Evolutionary conservation across 2,329 filamentous ascomycete genomes (phyloP), one percentile per base, ranked within the genome.

Genomic region (Trichoderma sp.): DNA sequence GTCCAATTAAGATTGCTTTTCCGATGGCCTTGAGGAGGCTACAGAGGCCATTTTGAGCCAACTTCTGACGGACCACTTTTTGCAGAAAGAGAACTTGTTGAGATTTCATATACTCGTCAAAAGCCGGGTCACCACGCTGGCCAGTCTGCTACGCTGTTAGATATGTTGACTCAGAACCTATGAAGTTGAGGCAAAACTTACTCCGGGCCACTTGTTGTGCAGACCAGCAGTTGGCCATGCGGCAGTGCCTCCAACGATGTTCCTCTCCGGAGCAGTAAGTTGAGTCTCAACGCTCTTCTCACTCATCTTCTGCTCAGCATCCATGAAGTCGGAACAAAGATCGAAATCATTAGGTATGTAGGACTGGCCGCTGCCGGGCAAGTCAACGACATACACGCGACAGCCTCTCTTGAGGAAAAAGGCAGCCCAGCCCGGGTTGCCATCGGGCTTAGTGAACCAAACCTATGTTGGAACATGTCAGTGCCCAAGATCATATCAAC

Each of bases 391-490:
- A 71, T 83, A 85, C 11, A 87, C 82, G 2, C 76, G 77, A 63
- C 83, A 83, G 3, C 84, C 84, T 28, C 79, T 74, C 0, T 74
- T 73, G 1, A 85, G 74, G 61, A 87, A 87, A 67, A 77, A 83
- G 0, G 81, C 80, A 0, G 84, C 82, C 85, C 85, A 87, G 9
- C 85, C 85, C 1, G 79, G 78, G 2, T 79, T 74, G 15, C 81
- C 80, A 69, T 87, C 84, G 6, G 86, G 85, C 20, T 85, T 88
- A 47, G 82, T 82, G 15, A 83, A 75, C 80, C 81, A 85, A 62
- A 82, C 76, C 81, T 83, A 63, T 50, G 9, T 28, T n/a, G 30
- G 15, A 26, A n/a, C 28, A 7, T 50, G 67, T 62, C 5, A 64
- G 39, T 26, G 4, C n/a, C 20, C 23, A 8, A 6, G n/a, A 8